Evolutionary conservation across 1,284 basidiomycete genomes (phyloP).

Genomic region (Boletus sp.): DNA sequence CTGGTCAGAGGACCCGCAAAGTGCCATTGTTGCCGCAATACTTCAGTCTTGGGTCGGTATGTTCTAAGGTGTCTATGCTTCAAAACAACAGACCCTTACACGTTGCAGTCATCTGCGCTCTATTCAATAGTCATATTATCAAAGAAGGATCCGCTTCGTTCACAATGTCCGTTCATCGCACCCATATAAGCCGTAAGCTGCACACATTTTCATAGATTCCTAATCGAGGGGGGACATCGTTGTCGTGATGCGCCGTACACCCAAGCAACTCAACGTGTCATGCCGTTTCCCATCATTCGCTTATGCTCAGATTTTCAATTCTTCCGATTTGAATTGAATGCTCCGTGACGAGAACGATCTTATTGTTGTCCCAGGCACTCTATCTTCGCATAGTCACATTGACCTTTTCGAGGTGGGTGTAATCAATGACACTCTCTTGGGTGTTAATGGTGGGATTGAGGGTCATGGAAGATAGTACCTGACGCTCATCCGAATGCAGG

Average conservation of each 20-base stretch:
- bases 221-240: conserved; percentile 1
- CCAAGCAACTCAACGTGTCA: background rate
- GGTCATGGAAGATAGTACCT: background rate
- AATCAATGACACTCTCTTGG: conserved; percentile 11
- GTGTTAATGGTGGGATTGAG: conserved; percentile 15
- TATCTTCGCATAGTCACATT: conserved; percentile 18
- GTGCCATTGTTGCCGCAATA: background rate
- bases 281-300: conserved; percentile 5
- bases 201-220: background rate
- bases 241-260: conserved; percentile 4
- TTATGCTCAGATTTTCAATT: conserved; percentile 1
- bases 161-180: conserved; percentile 1
- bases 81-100: conserved; percentile 1
- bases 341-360: conserved; percentile 16
- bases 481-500: conserved; percentile 33
- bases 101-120: background rate
- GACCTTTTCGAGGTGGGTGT: conserved; percentile 19
- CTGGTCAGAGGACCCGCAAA: background rate
- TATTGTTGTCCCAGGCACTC: conserved; percentile 17
- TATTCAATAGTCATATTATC: conserved; percentile 4
- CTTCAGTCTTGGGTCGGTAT: background rate
- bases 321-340: conserved; percentile 10
- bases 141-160: background rate
- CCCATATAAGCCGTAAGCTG: conserved; percentile 1
- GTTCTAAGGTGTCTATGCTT: background rate